Conservation (phyloP, 2,329 filamentous ascomycete species). For the Mycosphaerelloides madeirae region DNA sequence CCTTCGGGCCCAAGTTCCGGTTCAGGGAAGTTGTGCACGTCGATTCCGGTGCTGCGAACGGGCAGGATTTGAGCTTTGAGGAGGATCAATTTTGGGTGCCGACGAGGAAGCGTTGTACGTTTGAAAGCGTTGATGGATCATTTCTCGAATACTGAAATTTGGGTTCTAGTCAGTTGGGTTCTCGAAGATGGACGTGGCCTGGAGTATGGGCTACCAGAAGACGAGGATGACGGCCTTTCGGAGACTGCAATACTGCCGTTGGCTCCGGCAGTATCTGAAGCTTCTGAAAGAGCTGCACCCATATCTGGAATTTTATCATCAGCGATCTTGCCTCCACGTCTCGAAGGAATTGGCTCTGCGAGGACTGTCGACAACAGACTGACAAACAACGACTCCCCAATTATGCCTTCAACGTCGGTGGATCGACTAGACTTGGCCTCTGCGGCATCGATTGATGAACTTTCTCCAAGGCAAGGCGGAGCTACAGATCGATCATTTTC, state of each 20-base stretch:
- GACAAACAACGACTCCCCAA: neutral
- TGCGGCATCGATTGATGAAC: conserved; percentile 18
- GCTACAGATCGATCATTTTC: conserved; percentile 3
- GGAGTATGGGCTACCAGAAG: conserved; percentile 19
- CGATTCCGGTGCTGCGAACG: conserved; percentile 10
- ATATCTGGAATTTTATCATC: too few relatives aligned
- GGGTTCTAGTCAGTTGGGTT: conserved; percentile 14
- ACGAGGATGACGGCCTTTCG: conserved; percentile 8
- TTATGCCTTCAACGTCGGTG: conserved; percentile 1
- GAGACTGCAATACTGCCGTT: too few relatives aligned
- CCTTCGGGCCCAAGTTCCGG: conserved; percentile 20
- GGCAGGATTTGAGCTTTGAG: conserved; percentile 13
- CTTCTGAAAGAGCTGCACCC: too few relatives aligned
- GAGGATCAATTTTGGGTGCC: conserved; percentile 20
- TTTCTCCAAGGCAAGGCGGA: conserved; percentile 16
- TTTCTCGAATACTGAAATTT: neutral
- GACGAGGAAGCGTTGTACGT: conserved; percentile 15
- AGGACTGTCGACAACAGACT: neutral
- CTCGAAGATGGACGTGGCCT: conserved; percentile 19
- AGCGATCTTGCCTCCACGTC: too few relatives aligned
- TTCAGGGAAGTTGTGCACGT: conserved; percentile 20
- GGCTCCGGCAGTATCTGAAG: too few relatives aligned
- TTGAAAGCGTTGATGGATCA: neutral
- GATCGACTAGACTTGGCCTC: too few relatives aligned
- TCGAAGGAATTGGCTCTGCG: too few relatives aligned